Evolutionary conservation across 2,329 filamentous ascomycete genomes (phyloP), one percentile per base, ranked within the genome.

Genomic region (Phaeophleospora eucalypticola): DNA sequence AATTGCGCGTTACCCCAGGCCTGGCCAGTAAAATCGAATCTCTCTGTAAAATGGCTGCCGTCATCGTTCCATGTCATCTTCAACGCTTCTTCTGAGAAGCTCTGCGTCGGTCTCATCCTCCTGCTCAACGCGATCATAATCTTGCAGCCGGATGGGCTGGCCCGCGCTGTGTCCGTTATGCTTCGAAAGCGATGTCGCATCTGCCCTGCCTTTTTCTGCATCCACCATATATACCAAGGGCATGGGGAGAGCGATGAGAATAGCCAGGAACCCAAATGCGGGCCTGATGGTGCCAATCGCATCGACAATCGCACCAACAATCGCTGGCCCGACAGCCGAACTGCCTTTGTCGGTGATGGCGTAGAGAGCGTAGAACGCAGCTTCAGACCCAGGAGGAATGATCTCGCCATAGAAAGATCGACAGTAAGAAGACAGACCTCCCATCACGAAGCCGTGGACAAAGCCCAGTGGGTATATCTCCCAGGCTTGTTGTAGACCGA

Each of bases 261-360:
- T 75, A 0, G 87, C 87, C 43, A 97, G 71, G 65, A 96, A 96
- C 70, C 84, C 84, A 67, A 97, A 96, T 0, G 89, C 89, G 1
- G 67, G 67, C 15, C 70, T 45, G 21, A 73, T 71, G 1, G 62
- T 69, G 0, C 70, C 69, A 4, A 65, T 60, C 2, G 59, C 78
- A 64, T 95, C 89, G 7, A 94, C 93, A 51, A 96, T 94, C 21
- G 81, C 79, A 0, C 89, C 91, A 0, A 96, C 90, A 58, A 97
- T 87, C 1, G 87, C 85, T 0, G 91, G 91, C 0, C 91, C 91
- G 63, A 96, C 91, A 2, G 95, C 79, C 62, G 87, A 93, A 16
- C 87, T 93, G 0, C 89, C 89, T 67, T 96, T 97, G 66, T 97
- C 91, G 1, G 91, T 96, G 49, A 96, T 94, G 34, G 91, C 90